phyloP scores from a whole-genome alignment of 2,329 filamentous ascomycete species.

The Cladorrhinum sp. region DNA sequence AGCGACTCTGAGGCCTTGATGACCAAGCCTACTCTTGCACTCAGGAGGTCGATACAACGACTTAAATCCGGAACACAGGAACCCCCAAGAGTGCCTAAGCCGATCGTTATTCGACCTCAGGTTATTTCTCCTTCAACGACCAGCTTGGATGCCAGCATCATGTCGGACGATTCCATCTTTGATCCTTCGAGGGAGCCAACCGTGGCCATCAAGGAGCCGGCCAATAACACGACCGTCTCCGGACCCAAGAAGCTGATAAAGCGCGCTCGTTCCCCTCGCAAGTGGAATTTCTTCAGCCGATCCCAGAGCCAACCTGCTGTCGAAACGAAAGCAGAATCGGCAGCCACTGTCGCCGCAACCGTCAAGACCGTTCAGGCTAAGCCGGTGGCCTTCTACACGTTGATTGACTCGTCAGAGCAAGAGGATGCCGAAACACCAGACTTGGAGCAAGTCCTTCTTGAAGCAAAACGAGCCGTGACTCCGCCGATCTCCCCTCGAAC shows the following conservation, averaged over 20 bases:
- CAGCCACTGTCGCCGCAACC: conserved; percentile 43
- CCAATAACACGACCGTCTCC: conserved; percentile 23
- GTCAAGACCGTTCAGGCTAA: conserved; percentile 50
- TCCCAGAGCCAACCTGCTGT: conserved; percentile 44
- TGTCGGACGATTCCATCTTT: conserved; percentile 55
- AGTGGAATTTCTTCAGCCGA: conserved; percentile 62
- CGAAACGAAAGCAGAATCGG: conserved; percentile 38
- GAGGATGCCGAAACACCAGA: conserved; percentile 41
- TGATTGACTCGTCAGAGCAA: conserved; percentile 58
- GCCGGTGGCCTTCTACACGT: conserved; percentile 57
- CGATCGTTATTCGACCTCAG: conserved; percentile 44
- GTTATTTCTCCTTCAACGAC: conserved; percentile 48
- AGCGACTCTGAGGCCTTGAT: conserved; percentile 51
- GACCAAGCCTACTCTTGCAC: conserved; percentile 52
- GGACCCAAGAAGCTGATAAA: conserved; percentile 55
- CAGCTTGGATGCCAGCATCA: conserved; percentile 55
- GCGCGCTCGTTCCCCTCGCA: conserved; percentile 52
- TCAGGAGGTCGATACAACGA: conserved; percentile 54
- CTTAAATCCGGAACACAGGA: conserved; percentile 43
- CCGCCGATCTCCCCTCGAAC: conserved; percentile 6
- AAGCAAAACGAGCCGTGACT: conserved; percentile 34
- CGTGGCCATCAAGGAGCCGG: conserved; percentile 30
- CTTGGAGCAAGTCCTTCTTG: conserved; percentile 48
- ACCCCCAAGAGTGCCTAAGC: conserved; percentile 49
- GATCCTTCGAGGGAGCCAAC: conserved; percentile 39